These are phyloP conservation scores for Backusella tuberculispora DNA, from an alignment of 192 early-diverging fungal species.

Conservation along the genomic window DNA sequence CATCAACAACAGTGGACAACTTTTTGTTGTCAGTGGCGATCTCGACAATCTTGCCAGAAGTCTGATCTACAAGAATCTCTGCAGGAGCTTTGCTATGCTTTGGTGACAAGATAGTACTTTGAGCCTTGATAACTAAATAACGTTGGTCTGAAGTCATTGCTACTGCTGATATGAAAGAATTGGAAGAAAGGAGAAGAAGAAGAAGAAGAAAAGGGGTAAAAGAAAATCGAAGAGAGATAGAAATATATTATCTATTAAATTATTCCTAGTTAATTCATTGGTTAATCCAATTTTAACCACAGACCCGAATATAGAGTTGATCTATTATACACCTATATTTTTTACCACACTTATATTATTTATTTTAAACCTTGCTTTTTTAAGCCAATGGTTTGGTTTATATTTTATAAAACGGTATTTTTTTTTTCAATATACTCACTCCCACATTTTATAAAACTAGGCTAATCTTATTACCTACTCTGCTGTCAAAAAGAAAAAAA, in stretches of 20 bases:
- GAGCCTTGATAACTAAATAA: conserved; percentile 36
- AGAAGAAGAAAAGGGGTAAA: neutral
- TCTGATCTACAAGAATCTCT: conserved; percentile 28
- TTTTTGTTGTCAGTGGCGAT: conserved; percentile 21
- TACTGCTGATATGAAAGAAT: neutral
- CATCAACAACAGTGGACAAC: conserved; percentile 8
- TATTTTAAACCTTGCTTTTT: neutral
- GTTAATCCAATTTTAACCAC: neutral
- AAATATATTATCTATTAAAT: conserved; percentile 4
- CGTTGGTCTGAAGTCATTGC: conserved; percentile 4
- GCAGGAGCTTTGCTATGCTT: conserved; percentile 23
- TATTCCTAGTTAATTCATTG: neutral
- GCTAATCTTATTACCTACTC: neutral
- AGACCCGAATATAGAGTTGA: conserved; percentile 13
- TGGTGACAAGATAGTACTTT: conserved; percentile 34
- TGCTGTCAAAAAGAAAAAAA: no score
- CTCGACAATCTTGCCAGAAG: conserved; percentile 35
- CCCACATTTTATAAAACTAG: neutral
- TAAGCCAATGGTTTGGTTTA: neutral
- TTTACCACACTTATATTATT: neutral
- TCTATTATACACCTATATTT: conserved; percentile 15
- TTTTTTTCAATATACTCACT: neutral
- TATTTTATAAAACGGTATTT: neutral
- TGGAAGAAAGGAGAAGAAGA: neutral
- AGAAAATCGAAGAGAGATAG: neutral